Base-by-base conservation (phyloP, 1,284 basidiomycete genomes). In the Mycena citricolor region DNA sequence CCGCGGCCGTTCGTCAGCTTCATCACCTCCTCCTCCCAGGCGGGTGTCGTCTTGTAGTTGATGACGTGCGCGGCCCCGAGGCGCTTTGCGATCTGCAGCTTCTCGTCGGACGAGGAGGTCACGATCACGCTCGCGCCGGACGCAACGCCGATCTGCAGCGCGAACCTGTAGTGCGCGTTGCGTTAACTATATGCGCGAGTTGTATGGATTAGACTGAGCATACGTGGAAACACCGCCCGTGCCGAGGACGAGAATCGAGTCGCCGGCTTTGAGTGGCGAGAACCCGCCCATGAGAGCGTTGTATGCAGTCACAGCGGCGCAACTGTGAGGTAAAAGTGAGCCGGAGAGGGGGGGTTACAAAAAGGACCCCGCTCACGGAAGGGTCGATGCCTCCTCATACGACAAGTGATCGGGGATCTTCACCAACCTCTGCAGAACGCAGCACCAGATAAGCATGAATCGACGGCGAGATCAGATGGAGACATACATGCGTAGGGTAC, bases 191-290 rank as follows among this genome's bases (percentile, higher is more conserved):
- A 37, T 46, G 12, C 8, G n/a, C 32, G 32, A 14, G 47, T 13
- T 6, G 16, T 26, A 26, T 22, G 11, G 37, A 41, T 35, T n/a
- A n/a, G n/a, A n/a, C n/a, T n/a, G n/a, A 17, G 17, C 67, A 31
- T 44, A 74, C 71, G 74, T 69, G 3, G 75, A 77, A n/a, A 81
- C 78, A 30, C 77, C 79, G 7, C 79, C 80, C 1, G 77, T 80
- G 7, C 79, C 79, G n/a, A 75, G 64, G 12, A 76, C 67, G 20
- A 82, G 66, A 26, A 80, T 71, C 19, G 59, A 61, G 44, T 75
- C 70, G 10, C 71, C 71, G 14, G 66, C 66, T 49, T 68, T 76
- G 46, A 74, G 68, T n/a, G n/a, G 65, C 7, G 60, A 57, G 3
- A 68, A 61, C 2, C 74, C 76, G 25, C 16, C 13, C 30, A 61